Conservation (phyloP, 2,329 filamentous ascomycete species). For the Alternaria sp. region DNA sequence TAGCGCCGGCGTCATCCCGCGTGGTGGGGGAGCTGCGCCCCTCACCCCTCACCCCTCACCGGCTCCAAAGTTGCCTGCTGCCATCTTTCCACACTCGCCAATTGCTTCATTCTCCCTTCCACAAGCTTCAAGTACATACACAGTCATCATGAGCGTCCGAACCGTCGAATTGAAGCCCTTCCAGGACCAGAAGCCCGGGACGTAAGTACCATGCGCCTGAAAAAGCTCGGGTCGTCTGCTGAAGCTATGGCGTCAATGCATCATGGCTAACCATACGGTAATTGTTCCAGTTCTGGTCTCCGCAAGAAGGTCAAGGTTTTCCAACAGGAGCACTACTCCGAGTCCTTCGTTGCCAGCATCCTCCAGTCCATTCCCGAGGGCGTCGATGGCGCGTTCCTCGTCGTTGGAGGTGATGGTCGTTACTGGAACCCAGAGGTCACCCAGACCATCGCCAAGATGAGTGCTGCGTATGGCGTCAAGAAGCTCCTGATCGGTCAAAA, state of each 20-base stretch:
- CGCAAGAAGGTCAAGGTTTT: slow-evolving; percentile 99
- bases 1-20: slow-evolving; percentile 44
- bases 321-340: slow-evolving; percentile 93
- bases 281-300: slow-evolving; percentile 79
- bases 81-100: slow-evolving; percentile 23
- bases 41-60: slow-evolving; percentile 33
- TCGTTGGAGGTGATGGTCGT: slow-evolving; percentile 96
- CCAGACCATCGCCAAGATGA: slow-evolving; percentile 96
- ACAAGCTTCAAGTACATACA: slow-evolving; percentile 32
- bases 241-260: slow-evolving; percentile 17
- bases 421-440: slow-evolving; percentile 98
- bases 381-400: slow-evolving; percentile 83
- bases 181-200: slow-evolving; percentile 97
- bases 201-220: slow-evolving; percentile 70
- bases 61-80: slow-evolving; percentile 42
- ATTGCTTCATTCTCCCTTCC: slow-evolving; percentile 33
- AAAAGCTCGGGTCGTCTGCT: slow-evolving; percentile 10
- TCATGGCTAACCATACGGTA: slow-evolving; percentile 36
- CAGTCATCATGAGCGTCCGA: slow-evolving; percentile 69
- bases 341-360: slow-evolving; percentile 93
- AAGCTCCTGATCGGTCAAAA: slow-evolving; percentile 96
- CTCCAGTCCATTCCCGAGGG: slow-evolving; percentile 96
- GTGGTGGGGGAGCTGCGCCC: slow-evolving; percentile 39
- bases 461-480: slow-evolving; percentile 96
- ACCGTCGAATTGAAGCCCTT: slow-evolving; percentile 86